Base-by-base conservation (phyloP, 345 rosid genomes). In the Bruguiera parviflora region DNA sequence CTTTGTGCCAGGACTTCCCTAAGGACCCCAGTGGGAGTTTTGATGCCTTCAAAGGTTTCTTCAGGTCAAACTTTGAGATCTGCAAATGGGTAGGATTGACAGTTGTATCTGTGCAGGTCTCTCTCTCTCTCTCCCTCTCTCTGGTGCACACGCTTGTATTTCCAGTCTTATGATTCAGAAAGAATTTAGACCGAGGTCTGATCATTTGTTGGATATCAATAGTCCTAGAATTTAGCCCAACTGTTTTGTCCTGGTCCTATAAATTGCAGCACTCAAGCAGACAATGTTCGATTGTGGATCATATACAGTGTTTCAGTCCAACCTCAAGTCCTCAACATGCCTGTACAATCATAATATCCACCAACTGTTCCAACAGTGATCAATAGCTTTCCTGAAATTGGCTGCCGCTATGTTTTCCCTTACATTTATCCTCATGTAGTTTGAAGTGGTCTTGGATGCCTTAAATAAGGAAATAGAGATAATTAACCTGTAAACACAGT, bases 1-100 rank as follows among this genome's bases (percentile, higher is more conserved):
- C 62, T 70, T 71, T 63, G 39, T 46, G 60, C 49, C 87, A 90
- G 98, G 96, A 90, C 87, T 87, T 95, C 71, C 98, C 97, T 4
- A 75, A 83, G 67, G 99, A 95, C 71, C 96, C 92, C 51, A 86
- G 85, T 68, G 96, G 94, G 31, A 84, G 89, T 71, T 86, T 92
- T 66, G 64, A 79, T 53, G 75, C 69, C 66, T 88, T 95, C 75
- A 87, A 81, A 78, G 81, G 80, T 28, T 92, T 95, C 70, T 66
- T 95, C 33, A 70, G 73, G 77, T 84, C 88, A 0, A 90, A 92
- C 80, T 87, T 90, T 64, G 73, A 81, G 68, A 77, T 92, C 61
- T 92, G 96, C 92, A 88, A 84, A 76, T 90, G 91, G 92, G 83
- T 90, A 53, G 98, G 97, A 77, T 83, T 95, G 69, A 79, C 88